Evolutionary conservation across 164 flowering plant species (phyloP), one percentile per base, ranked within the genome.

Genomic region (Vitis riparia): DNA sequence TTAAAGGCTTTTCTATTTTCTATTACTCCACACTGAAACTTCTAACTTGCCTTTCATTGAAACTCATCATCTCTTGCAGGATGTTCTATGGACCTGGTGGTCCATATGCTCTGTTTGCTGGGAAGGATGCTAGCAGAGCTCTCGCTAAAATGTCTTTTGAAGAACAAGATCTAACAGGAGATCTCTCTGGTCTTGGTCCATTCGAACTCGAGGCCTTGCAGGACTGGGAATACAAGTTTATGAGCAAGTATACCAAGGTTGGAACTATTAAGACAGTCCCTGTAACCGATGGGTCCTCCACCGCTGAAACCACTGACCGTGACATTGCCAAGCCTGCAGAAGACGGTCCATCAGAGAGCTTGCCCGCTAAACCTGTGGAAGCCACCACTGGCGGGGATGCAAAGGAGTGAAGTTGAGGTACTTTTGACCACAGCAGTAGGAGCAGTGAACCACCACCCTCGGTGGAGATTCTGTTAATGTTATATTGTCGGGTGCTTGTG

Each of bases 71-170:
- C 23, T 52, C 8, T 72, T 82, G 77, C 86, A 96, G 98, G 80
- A 87, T 89, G 91, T 96, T 96, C 71, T 96, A 96, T 70, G 99
- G 99, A 71, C 99, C 99, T 5, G 99, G 99, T 23, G 99, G 99
- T 32, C 98, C 98, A 27, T 96, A 96, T 79, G 97, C 97, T 11
- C 68, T 96, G 67, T 96, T 96, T 69, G 91, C 99, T 1, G 99
- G 98, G 58, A 95, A 89, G 73, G 99, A 95, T 73, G 99, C 99
- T 2, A 93, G 99, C 73, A 81, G 98, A 79, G 98, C 99, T 67
- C 91, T 96, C 48, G 99, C 99, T 52, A 93, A 91, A 79, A 90
- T 96, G 97, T 96, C 99, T 17, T 96, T 96, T 62, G 98, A 96
- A 49, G 95, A 91, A 2, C 82, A 81, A 73, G 98, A 96, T 78